These are phyloP conservation scores for Dimocarpus longan DNA, from an alignment of 345 rosid genomes.

Conservation along the genomic window DNA sequence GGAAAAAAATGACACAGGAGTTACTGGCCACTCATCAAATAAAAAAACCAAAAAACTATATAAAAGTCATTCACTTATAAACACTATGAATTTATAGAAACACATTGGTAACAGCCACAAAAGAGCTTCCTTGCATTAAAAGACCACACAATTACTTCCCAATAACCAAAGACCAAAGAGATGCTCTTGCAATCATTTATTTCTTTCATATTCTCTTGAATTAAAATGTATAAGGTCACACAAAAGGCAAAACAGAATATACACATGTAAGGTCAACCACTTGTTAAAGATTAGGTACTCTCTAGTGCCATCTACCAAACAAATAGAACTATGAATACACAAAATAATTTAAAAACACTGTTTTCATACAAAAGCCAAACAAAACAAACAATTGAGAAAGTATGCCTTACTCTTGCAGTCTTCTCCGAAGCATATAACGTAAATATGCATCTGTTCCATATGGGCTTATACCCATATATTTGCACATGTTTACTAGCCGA, in stretches of 20 bases:
- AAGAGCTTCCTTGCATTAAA: slow-evolving; percentile 8
- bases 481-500: slow-evolving; percentile 95
- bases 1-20: background rate
- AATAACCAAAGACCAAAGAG: background rate
- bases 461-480: slow-evolving; percentile 96
- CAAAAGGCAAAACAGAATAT: background rate
- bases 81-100: background rate
- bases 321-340: background rate
- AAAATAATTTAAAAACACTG: background rate
- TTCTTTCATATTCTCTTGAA: slow-evolving; percentile 5
- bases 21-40: background rate
- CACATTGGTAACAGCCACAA: background rate
- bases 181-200: background rate
- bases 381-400: slow-evolving; percentile 1
- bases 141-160: background rate
- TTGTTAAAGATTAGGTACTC: background rate
- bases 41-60: background rate
- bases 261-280: background rate
- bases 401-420: slow-evolving; percentile 77
- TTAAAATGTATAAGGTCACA: background rate
- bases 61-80: background rate
- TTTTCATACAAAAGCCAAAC: background rate
- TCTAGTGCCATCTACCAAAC: background rate
- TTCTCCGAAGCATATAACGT: slow-evolving; percentile 90
- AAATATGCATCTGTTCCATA: slow-evolving; percentile 93